phyloP scores from a whole-genome alignment of 1,139 yeast species.

The Suhomyces ambrosiae region DNA sequence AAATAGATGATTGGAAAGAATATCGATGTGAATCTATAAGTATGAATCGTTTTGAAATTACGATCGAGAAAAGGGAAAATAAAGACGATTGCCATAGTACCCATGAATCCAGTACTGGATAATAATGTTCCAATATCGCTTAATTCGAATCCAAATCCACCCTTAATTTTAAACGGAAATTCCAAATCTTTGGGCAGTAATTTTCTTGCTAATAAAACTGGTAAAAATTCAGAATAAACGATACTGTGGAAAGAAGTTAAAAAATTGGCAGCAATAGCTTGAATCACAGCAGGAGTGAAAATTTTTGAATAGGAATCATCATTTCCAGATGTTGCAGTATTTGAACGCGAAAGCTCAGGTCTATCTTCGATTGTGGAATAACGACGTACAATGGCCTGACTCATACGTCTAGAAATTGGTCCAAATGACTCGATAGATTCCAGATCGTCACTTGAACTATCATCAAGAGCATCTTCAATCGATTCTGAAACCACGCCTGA shows the following conservation, averaged over 20 bases:
- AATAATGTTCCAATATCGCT: constrained; percentile 27
- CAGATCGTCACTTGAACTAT: constrained; percentile 3
- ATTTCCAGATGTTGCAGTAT: constrained; percentile 4
- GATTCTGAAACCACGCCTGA: not conserved
- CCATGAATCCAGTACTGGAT: constrained; percentile 30
- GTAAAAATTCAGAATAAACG: constrained; percentile 26
- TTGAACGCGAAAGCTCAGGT: constrained; percentile 9
- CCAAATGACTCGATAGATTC: constrained; percentile 12
- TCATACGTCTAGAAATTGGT: constrained; percentile 9
- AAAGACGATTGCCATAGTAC: constrained; percentile 25
- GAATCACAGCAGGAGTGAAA: constrained; percentile 28
- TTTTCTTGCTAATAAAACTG: constrained; percentile 26
- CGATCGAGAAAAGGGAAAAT: constrained; percentile 30
- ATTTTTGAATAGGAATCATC: constrained; percentile 9
- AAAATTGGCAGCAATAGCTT: constrained; percentile 23
- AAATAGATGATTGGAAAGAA: constrained; percentile 27
- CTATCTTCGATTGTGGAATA: constrained; percentile 17
- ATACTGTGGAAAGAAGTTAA: constrained; percentile 22
- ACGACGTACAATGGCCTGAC: constrained; percentile 19
- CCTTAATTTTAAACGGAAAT: constrained; percentile 25
- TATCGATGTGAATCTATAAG: constrained; percentile 24
- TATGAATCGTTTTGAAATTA: constrained; percentile 23
- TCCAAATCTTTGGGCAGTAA: constrained; percentile 15
- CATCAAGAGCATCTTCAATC: constrained; percentile 1
- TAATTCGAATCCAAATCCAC: constrained; percentile 26